Percentiles rank a stretch among this genome's conserved stretches.
These are phyloP conservation scores for Angophora floribunda DNA, from an alignment of 345 rosid species.

Conservation along the genomic window DNA sequence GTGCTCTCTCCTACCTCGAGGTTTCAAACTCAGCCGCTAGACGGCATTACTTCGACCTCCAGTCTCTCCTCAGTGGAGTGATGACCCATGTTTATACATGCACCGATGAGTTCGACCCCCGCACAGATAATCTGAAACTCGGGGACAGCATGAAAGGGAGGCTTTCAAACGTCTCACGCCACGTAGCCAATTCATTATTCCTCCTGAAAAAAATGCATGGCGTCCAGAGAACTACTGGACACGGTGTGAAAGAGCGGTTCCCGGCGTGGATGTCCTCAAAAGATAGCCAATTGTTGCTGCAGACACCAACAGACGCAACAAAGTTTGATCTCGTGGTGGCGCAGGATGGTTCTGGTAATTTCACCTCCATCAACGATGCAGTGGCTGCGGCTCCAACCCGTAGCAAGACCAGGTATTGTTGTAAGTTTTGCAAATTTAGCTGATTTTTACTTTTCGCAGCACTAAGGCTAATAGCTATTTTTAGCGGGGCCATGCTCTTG, in stretches of 20 bases:
- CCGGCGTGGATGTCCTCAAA: not conserved
- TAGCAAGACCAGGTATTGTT: conserved; percentile 43
- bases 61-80: too few species aligned
- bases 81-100: not conserved
- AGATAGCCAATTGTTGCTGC: not conserved
- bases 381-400: conserved; percentile 60
- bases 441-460: not conserved
- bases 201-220: not conserved
- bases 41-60: too few species aligned
- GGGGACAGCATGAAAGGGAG: not conserved
- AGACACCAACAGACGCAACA: not conserved
- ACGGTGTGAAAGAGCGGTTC: not conserved
- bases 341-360: not conserved
- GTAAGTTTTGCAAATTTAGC: not conserved
- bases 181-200: not conserved
- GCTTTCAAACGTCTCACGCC: not conserved
- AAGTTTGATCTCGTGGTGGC: not conserved
- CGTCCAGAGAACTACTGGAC: not conserved
- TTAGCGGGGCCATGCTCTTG: not conserved
- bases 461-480: not conserved
- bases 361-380: conserved; percentile 24
- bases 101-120: not conserved
- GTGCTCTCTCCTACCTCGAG: too few species aligned
- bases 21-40: too few species aligned
- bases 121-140: not conserved